Percentiles rank a stretch among this genome's conserved stretches.
Evolutionary conservation across 805 yeast genomes (phyloP).

Genomic region (Yamadazyma sp.): DNA sequence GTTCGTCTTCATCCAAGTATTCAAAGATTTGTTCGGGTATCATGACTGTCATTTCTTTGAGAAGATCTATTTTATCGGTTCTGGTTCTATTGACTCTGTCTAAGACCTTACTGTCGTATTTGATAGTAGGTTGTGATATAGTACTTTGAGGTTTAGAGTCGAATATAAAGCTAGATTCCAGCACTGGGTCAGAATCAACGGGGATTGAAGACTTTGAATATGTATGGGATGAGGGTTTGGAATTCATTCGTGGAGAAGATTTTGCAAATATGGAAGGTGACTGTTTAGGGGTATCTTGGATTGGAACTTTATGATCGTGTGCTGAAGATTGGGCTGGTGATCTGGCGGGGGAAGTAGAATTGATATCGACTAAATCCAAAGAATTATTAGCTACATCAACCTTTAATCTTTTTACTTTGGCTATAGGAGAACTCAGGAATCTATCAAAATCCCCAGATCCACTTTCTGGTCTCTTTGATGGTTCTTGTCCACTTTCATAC

Average conservation of each 20-base stretch:
- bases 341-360: too few species aligned
- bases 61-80: constrained; percentile 48
- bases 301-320: too few species aligned
- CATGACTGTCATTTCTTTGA: constrained; percentile 47
- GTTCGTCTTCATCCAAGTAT: constrained; percentile 20
- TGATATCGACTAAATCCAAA: constrained; percentile 1
- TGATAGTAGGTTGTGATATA: not conserved
- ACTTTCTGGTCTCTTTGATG: not conserved
- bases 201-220: too few species aligned
- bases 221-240: too few species aligned
- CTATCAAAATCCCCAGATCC: not conserved
- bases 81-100: constrained; percentile 32
- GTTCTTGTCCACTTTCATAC: too few species aligned
- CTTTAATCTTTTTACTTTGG: not conserved
- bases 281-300: too few species aligned
- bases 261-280: too few species aligned
- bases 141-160: not conserved
- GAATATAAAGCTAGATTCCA: constrained; percentile 4
- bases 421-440: too few species aligned
- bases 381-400: constrained; percentile 1
- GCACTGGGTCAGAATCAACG: constrained; percentile 5
- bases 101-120: constrained; percentile 10
- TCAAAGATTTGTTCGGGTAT: constrained; percentile 29
- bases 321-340: too few species aligned
- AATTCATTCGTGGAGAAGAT: too few species aligned